Base-by-base conservation (phyloP, 306 rosid genomes). In the Oxytropis ochrocephala region DNA sequence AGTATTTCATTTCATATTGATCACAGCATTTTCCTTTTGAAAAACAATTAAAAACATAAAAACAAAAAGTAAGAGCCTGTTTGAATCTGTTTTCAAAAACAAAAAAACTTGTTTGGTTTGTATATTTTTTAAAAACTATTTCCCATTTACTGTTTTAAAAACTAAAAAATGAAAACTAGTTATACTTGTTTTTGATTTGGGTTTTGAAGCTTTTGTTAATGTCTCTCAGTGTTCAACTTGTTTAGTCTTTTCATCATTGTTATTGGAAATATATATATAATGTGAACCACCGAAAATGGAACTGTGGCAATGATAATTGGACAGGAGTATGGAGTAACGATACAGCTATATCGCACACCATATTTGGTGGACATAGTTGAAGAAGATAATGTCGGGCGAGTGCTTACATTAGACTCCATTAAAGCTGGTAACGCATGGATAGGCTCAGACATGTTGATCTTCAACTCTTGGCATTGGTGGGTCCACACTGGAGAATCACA, bases 381-480 rank as follows among this genome's bases (percentile, higher is more conserved):
- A 36, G 92, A 87, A 74, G 46, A 78, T 24, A 24, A 24, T 1
- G 88, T 67, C 12, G 97, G 97, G 1, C 61, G 79, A 44, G 98
- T 94, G 9, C 86, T 94, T 38, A 79, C 73, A 4, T 74, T 94
- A 0, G 82, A 81, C 68, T 88, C 97, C 42, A 90, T 94, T 0
- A 33, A 75, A 70, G 84, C 78, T 2, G 97, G 96, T 41, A 77
- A 83, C 14, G 74, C 92, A 4, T 93, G 98, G 98, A 72, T 49
- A n/a, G 89, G 71, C 35, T 75, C 72, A 80, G 96, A 93, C 85
- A 44, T 93, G 72, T 67, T 93, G 68, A 74, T 90, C 81, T 93
- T 93, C 89, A 93, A 93, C 82, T 69, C 98, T 0, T 93, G 98
- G 98, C 98, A 93, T 67, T 93, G 98, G 98, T 93, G 98, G 98